Base-by-base conservation (phyloP, 345 rosid species). In the Theobroma cacao region DNA sequence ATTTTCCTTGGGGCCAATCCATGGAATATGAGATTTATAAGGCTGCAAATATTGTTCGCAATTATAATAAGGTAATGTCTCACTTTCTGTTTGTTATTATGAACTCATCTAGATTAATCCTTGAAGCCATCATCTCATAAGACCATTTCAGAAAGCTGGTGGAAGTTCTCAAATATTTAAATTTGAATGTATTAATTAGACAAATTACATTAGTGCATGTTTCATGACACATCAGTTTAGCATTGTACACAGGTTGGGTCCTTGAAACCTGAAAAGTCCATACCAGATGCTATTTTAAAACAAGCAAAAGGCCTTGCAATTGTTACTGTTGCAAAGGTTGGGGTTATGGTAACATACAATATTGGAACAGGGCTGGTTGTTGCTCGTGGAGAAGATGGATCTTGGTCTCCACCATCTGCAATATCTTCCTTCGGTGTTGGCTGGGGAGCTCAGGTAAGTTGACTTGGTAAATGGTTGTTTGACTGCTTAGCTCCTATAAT, bases 381-480 rank as follows among this genome's bases (percentile, higher is more conserved):
- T 89, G 93, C 97, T 83, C 93, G 89, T 33, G 88, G 95, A 85
- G 89, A 90, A 77, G 99, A 95, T 78, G 97, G 94, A 56, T 92
- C 97, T 3, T 93, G 99, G 97, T 95, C 99, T 78, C 96, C 99
- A 52, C 98, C 99, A 56, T 93, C 99, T 0, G 95, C 99, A 74
- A 88, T 95, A 72, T 87, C 98, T 78, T 86, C 99, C 41, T 89
- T 89, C 78, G 99, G 98, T 74, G 18, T 91, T 76, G 99, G 99
- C 78, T 95, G 99, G 98, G 98, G 99, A 80, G 92, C 97, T 78
- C 99, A 95, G 96, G 99, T 95, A 76, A 86, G 14, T 17, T 18
- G 43, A 18, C 47, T 17, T 41, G 45, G 85, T 15, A 88, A 86
- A 0, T 87, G 85, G 48, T 88, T 91, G 79, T 50, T 63, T 88